Conservation (phyloP, 1,139 yeast genomes). For the Meyerozyma elateridarum region DNA sequence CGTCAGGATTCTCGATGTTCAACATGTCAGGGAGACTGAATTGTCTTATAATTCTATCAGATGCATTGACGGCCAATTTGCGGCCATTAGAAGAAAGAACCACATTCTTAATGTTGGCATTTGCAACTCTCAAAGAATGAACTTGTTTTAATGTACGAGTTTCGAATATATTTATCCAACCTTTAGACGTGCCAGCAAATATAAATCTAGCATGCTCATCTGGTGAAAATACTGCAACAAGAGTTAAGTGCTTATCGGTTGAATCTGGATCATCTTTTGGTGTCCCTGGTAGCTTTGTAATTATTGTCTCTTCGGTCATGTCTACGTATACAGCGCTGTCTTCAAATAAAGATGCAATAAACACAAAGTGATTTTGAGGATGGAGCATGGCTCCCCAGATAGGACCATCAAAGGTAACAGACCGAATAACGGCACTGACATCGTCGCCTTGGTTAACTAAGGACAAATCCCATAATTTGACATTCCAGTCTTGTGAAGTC, state of each 20-base stretch:
- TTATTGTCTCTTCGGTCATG: conserved; percentile 27
- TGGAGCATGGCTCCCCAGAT: conserved; percentile 65
- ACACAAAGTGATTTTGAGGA: conserved; percentile 42
- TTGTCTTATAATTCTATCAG: conserved; percentile 81
- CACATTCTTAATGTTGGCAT: conserved; percentile 69
- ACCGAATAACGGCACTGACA: conserved; percentile 32
- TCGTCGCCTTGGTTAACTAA: conserved; percentile 20
- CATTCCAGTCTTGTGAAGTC: conserved; percentile 82
- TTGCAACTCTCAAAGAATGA: conserved; percentile 52
- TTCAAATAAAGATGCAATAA: conserved; percentile 46
- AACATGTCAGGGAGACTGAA: conserved; percentile 46
- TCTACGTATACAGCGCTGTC: conserved; percentile 58
- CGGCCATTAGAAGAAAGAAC: conserved; percentile 62
- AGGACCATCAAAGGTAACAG: conserved; percentile 60
- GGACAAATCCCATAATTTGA: conserved; percentile 75
- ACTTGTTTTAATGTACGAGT: conserved; percentile 29
- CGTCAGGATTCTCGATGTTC: conserved; percentile 23
- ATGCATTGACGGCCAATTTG: conserved; percentile 69
- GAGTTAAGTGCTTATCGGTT: conserved; percentile 25
- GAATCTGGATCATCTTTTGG: conserved; percentile 21
- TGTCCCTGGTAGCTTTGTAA: conserved; percentile 22
- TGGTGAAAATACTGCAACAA: conserved; percentile 33
- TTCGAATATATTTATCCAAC: conserved; percentile 58
- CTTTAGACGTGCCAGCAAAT: conserved; percentile 76
- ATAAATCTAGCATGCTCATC: conserved; percentile 45